A percentile compares a stretch with the other conserved stretches of the same genome.
These are phyloP conservation scores for Malus hybrid DNA, from an alignment of 331 rosid genomes.

Conservation along the genomic window DNA sequence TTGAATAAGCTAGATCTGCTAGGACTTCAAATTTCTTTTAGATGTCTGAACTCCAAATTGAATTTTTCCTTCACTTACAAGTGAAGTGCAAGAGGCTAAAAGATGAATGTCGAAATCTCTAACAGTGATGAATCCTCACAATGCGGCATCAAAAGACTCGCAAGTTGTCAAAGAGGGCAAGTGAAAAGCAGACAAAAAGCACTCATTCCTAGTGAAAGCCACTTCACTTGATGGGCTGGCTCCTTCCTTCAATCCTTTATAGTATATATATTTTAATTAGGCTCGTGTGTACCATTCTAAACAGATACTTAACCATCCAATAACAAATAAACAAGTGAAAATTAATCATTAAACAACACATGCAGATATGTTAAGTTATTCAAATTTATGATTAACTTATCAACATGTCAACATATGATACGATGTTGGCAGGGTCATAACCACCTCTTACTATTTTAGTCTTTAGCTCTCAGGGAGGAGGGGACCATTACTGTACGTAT, in stretches of 20 bases:
- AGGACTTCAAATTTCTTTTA: too few relatives aligned
- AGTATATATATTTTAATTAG: not conserved
- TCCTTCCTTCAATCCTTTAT: not conserved
- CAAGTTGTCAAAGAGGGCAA: not conserved
- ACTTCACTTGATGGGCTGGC: slow-evolving; percentile 10
- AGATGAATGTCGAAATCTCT: too few relatives aligned
- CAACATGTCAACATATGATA: not conserved
- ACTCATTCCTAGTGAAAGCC: slow-evolving; percentile 24
- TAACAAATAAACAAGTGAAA: not conserved
- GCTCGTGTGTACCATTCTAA: slow-evolving; percentile 9
- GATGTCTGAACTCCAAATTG: too few relatives aligned
- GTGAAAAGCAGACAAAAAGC: slow-evolving; percentile 36
- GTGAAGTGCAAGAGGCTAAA: not conserved
- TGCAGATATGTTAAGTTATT: not conserved
- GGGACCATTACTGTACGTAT: not conserved
- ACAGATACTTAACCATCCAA: slow-evolving; percentile 22
- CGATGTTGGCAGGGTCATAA: not conserved
- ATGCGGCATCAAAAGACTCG: slow-evolving; percentile 17
- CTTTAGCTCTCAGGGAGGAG: not conserved
- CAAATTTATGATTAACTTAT: not conserved
- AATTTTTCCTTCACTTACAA: not conserved
- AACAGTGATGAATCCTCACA: not conserved
- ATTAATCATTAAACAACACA: slow-evolving; percentile 2
- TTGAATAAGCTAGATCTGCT: too few relatives aligned
- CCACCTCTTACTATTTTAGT: not conserved